A percentile compares a stretch with the other conserved stretches of the same genome.
Evolutionary conservation across 176 grass and related monocot species (phyloP).

Genomic region (Typha latifolia): DNA sequence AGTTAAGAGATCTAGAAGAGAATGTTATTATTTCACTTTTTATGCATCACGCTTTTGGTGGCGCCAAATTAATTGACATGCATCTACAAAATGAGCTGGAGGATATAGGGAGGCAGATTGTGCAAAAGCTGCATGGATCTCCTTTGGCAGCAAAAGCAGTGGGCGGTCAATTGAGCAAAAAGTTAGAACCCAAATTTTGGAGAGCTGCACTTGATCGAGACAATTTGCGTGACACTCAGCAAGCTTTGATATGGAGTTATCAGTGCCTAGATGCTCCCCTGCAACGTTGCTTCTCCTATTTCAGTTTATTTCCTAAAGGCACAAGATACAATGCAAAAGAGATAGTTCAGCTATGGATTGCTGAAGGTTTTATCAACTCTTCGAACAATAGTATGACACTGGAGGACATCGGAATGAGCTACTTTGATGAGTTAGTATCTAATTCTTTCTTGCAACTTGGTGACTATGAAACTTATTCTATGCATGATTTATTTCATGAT

Average conservation of each 20-base stretch:
- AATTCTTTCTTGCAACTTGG: not conserved
- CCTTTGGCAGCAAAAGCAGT: slow-evolving; percentile 28
- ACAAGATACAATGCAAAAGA: no score
- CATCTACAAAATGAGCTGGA: not conserved
- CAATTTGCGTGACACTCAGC: no score
- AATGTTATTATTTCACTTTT: slow-evolving; percentile 13
- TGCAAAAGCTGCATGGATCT: not conserved
- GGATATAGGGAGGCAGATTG: slow-evolving; percentile 14
- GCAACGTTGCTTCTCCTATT: slow-evolving; percentile 19
- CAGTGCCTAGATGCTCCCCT: slow-evolving; percentile 11
- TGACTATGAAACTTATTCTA: no score
- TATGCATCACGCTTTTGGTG: slow-evolving; percentile 22
- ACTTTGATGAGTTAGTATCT: slow-evolving; percentile 18
- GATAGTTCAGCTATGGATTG: no score
- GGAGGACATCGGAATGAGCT: slow-evolving; percentile 14
- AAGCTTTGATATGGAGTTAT: slow-evolving; percentile 25
- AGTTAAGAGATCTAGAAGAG: slow-evolving; percentile 1
- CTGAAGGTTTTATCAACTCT: no score
- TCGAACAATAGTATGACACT: no score
- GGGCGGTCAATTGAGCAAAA: slow-evolving; percentile 6
- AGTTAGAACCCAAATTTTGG: slow-evolving; percentile 9
- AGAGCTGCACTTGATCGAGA: not conserved
- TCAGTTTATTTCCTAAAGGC: slow-evolving; percentile 19
- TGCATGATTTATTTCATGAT: slow-evolving; percentile 29
- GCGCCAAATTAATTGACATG: not conserved